Base-by-base conservation (phyloP, 1,284 basidiomycete species). In the Tilletia walkeri region DNA sequence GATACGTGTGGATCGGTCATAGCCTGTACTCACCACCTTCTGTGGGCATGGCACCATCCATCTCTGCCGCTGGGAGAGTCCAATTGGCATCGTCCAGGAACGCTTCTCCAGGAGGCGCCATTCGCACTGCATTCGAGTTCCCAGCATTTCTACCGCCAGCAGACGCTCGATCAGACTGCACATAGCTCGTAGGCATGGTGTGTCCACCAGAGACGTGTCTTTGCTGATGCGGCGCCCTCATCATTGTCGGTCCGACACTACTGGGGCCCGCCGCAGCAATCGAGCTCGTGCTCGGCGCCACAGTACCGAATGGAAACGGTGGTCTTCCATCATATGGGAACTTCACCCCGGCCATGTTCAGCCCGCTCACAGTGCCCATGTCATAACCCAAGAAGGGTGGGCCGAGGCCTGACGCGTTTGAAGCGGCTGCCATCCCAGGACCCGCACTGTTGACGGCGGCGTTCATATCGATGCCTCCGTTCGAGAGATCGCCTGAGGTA, bases 11-110 rank as follows among this genome's bases (percentile, higher is more conserved):
- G 24, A 30, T 30, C 24, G 24, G 24, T 30, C 24, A 30, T 30
- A 30, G 2, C 24, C 24, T 30, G 24, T 10, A 45, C 18, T 16
- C 67, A n/a, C 65, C 54, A 12, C 63, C 45, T n/a, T 24, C 70
- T 53, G 66, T 54, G 16, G 59, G 38, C 9, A 54, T 67, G 4
- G 68, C 68, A 18, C 47, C 50, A 10, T 68, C 69, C 18, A 53
- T 30, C 24, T n/a, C 50, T 7, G 50, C 9, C 24, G 18, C 18
- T 30, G 50, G 50, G 7, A 53, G n/a, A 7, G 50, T 53, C 50
- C 50, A 53, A 18, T 30, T 53, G 18, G 50, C 50, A n/a, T 53
- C 50, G 50, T 53, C 50, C 50, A 53, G 18, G 50, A 53, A 53
- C 6, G n/a, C 50, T 20, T 53, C 41, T 45, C 41, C 41, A 14